phyloP scores from a whole-genome alignment of 805 yeast genomes.

The Ogataea paradorogensis region DNA sequence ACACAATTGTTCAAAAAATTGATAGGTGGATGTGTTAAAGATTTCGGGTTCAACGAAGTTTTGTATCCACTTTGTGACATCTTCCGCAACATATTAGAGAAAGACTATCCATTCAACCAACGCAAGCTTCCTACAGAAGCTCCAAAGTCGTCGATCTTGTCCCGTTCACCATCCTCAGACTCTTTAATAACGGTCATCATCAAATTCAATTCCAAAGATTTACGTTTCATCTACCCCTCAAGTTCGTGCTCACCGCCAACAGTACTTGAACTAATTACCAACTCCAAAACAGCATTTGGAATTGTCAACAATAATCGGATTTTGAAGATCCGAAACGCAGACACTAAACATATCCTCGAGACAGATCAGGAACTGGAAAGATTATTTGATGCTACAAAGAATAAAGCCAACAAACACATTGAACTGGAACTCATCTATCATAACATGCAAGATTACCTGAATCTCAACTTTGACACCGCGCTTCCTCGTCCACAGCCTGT shows the following conservation, averaged over 20 bases:
- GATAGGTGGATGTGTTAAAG: constrained; percentile 69
- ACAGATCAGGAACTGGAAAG: constrained; percentile 48
- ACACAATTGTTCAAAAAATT: constrained; percentile 53
- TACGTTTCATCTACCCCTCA: constrained; percentile 65
- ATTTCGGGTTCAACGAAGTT: constrained; percentile 76
- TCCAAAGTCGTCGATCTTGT: constrained; percentile 8
- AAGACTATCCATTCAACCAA: constrained; percentile 61
- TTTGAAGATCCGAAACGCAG: constrained; percentile 35
- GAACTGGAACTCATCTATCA: constrained; percentile 39
- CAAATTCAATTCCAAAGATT: constrained; percentile 49
- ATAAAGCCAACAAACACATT: constrained; percentile 31
- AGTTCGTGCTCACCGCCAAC: constrained; percentile 78
- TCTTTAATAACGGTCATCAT: constrained; percentile 39
- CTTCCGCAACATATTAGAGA: constrained; percentile 55
- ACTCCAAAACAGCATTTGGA: constrained; percentile 72
- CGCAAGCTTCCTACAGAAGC: background rate
- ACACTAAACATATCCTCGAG: constrained; percentile 33
- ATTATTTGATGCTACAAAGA: constrained; percentile 33
- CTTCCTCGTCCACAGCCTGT: constrained; percentile 11
- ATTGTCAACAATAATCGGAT: constrained; percentile 38
- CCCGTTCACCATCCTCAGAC: constrained; percentile 19
- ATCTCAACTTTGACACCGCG: constrained; percentile 27
- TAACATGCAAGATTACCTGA: constrained; percentile 28
- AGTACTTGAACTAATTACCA: constrained; percentile 69
- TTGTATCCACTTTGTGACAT: constrained; percentile 65